phyloP scores from a whole-genome alignment of 2,329 filamentous ascomycete species.

The Ascochyta koolunga region DNA sequence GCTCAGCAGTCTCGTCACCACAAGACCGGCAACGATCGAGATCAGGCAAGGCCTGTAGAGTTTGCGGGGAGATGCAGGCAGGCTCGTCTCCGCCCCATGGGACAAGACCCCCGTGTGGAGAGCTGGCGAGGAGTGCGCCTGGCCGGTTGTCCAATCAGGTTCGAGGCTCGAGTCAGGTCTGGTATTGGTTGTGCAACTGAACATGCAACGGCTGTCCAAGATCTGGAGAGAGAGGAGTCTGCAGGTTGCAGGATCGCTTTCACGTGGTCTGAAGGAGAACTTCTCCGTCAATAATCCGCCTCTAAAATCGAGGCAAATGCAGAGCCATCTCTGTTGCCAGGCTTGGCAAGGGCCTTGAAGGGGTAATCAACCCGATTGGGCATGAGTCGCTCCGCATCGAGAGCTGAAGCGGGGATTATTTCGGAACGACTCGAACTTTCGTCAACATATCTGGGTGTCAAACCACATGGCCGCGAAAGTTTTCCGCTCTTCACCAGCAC shows the following conservation, averaged over 20 bases:
- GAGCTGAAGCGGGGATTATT: slow-evolving; percentile 4
- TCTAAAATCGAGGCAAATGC: slow-evolving; percentile 13
- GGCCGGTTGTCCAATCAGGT: slow-evolving; percentile 18
- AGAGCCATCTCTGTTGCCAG: not conserved
- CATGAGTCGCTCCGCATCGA: slow-evolving; percentile 1
- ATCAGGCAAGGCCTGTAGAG: slow-evolving; percentile 17
- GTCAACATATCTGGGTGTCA: slow-evolving; percentile 7
- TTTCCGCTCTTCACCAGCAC: slow-evolving; percentile 23
- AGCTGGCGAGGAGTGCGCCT: slow-evolving; percentile 18
- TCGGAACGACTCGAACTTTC: slow-evolving; percentile 12
- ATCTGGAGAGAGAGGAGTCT: not conserved
- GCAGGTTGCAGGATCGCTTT: not conserved
- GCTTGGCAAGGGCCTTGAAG: slow-evolving; percentile 6
- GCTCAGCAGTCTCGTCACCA: slow-evolving; percentile 19
- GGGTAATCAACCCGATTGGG: slow-evolving; percentile 3
- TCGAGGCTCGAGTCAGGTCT: slow-evolving; percentile 5
- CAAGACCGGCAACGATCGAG: slow-evolving; percentile 19
- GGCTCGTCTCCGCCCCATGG: slow-evolving; percentile 13
- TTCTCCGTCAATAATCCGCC: slow-evolving; percentile 27
- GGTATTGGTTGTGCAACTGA: not conserved
- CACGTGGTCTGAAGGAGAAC: slow-evolving; percentile 14
- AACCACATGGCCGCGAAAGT: slow-evolving; percentile 18
- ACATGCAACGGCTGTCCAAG: not conserved
- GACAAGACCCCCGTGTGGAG: slow-evolving; percentile 23
- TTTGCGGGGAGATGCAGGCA: slow-evolving; percentile 29